A percentile compares a stretch with the other conserved stretches of the same genome.
phyloP scores from a whole-genome alignment of 2,329 filamentous ascomycete species.

The Fusarium siculi region DNA sequence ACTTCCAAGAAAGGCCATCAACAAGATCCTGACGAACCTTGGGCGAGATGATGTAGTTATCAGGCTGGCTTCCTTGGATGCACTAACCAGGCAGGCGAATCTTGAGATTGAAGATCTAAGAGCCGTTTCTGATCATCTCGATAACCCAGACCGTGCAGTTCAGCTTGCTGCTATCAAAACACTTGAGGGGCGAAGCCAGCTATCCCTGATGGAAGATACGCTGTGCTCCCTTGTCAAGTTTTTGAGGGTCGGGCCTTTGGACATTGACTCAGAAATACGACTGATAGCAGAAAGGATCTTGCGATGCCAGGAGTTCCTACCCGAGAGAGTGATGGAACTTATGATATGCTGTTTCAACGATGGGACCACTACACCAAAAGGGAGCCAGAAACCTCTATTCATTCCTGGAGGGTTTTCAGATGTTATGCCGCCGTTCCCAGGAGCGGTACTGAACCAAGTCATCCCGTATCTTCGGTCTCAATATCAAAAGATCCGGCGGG shows the following conservation, averaged over 20 bases:
- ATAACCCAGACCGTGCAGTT: neutral
- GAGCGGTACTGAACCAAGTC: neutral
- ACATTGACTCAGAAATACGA: neutral
- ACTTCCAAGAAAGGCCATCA: neutral
- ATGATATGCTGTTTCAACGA: neutral
- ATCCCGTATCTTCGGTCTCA: neutral
- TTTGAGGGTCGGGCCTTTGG: neutral
- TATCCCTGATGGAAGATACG: neutral
- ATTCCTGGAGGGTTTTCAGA: neutral
- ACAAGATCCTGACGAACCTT: neutral
- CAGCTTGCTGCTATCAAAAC: neutral
- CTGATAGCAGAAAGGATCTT: neutral
- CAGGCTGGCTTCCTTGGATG: neutral
- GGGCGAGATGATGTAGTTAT: neutral
- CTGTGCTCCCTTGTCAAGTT: neutral
- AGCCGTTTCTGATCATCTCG: neutral
- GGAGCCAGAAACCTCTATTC: neutral
- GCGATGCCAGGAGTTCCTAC: neutral
- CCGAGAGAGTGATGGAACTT: neutral
- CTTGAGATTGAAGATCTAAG: neutral
- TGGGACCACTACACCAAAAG: accelerated
- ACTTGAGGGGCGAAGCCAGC: neutral
- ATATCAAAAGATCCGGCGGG: neutral
- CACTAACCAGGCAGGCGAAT: neutral
- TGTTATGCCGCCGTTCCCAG: neutral